Percentiles rank a stretch among this genome's conserved stretches.
These are phyloP conservation scores for Sinapis alba DNA, from an alignment of 441 rosid genomes.

Conservation along the genomic window DNA sequence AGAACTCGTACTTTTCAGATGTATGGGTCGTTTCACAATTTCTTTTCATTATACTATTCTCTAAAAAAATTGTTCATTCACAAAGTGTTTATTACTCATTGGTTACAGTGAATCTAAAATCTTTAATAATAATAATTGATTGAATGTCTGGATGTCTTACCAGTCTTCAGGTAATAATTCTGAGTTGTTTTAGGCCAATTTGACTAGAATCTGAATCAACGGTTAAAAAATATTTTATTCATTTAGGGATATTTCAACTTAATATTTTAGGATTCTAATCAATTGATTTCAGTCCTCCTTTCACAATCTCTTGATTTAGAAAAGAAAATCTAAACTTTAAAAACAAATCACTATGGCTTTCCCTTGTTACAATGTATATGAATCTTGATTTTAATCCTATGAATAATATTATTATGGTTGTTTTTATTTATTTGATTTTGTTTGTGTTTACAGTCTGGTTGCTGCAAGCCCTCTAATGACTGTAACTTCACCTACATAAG, in stretches of 20 bases:
- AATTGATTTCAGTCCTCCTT: not conserved
- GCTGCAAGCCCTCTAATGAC: slow-evolving; percentile 85
- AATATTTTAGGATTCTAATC: not conserved
- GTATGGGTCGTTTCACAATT: no score
- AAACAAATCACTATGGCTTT: not conserved
- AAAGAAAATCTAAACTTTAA: not conserved
- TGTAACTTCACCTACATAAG: slow-evolving; percentile 57
- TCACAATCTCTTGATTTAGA: not conserved
- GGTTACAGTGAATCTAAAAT: not conserved
- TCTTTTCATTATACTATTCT: not conserved
- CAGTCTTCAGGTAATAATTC: not conserved
- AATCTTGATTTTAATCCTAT: slow-evolving; percentile 1
- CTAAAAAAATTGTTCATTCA: not conserved
- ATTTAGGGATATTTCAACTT: not conserved
- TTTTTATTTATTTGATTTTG: not conserved
- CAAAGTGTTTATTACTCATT: not conserved
- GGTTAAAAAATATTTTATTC: not conserved
- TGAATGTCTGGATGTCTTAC: not conserved
- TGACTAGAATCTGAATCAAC: not conserved
- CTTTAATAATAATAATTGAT: not conserved
- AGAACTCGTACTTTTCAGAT: not conserved
- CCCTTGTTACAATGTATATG: not conserved
- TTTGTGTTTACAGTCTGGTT: slow-evolving; percentile 64
- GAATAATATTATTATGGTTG: slow-evolving; percentile 10
- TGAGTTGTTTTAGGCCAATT: not conserved